These are phyloP conservation scores for Macaranga tanarius DNA, from an alignment of 441 rosid species.

Conservation along the genomic window DNA sequence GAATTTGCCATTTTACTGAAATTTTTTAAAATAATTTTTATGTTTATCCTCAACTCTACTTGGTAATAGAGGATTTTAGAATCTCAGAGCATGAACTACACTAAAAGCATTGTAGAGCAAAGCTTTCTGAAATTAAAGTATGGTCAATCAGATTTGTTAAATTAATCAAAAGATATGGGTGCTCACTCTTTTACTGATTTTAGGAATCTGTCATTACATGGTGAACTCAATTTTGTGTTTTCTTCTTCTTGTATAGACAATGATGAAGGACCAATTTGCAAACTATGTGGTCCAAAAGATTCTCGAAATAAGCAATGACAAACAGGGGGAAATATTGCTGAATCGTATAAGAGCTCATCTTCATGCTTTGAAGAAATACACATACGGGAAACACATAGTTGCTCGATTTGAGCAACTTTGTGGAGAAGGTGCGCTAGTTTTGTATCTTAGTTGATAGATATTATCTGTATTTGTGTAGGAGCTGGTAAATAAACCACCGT, in stretches of 20 bases:
- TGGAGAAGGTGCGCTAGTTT: slow-evolving; percentile 47
- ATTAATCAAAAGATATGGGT: no score
- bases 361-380: slow-evolving; percentile 78
- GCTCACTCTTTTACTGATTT: not conserved
- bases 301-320: slow-evolving; percentile 61
- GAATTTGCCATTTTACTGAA: no score
- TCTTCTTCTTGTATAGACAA: slow-evolving; percentile 37
- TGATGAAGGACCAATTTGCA: slow-evolving; percentile 95
- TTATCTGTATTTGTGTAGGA: no score
- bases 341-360: slow-evolving; percentile 56
- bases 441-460: not conserved
- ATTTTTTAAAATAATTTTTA: no score
- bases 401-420: slow-evolving; percentile 69
- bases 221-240: not conserved
- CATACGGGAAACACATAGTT: slow-evolving; percentile 91
- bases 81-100: not conserved
- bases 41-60: not conserved
- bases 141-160: no score
- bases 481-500: no score
- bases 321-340: slow-evolving; percentile 54
- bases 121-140: not conserved
- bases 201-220: not conserved
- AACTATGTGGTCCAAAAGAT: slow-evolving; percentile 92
- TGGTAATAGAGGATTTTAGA: not conserved
- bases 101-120: not conserved